Evolutionary conservation across 257 asterid genomes (phyloP).

Genomic region (Fraxinus anomala): DNA sequence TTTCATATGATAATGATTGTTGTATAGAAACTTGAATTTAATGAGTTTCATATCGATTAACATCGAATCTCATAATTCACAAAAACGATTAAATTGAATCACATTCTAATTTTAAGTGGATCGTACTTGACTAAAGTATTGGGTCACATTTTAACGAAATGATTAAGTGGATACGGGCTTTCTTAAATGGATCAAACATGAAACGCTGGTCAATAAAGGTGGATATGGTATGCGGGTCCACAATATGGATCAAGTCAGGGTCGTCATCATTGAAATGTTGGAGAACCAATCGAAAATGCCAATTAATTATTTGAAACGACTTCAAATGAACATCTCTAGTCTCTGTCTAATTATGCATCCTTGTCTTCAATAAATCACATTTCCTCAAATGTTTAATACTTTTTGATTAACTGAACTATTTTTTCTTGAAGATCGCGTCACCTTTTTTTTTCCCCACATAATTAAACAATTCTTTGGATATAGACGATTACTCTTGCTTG

Average conservation of each 20-base stretch:
- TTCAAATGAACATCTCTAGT: neutral
- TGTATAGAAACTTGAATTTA: too few species aligned
- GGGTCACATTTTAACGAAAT: neutral
- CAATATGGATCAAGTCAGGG: neutral
- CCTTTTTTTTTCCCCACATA: too few species aligned
- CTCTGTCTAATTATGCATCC: neutral
- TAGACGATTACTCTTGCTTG: too few species aligned
- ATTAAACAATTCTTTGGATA: too few species aligned
- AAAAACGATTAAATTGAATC: too few species aligned
- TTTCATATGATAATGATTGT: too few species aligned
- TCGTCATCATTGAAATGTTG: neutral
- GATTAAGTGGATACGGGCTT: neutral
- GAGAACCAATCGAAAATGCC: neutral
- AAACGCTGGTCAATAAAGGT: neutral
- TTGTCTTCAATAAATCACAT: neutral
- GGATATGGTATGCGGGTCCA: neutral
- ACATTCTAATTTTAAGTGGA: too few species aligned
- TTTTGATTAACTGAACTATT: neutral
- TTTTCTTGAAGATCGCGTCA: too few species aligned
- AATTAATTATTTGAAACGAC: conserved; percentile 2
- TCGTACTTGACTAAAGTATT: too few species aligned
- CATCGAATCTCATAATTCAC: too few species aligned
- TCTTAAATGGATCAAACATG: neutral
- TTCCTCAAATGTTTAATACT: too few species aligned
- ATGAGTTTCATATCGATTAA: too few species aligned